Conservation (phyloP, 2,329 filamentous ascomycete species). For the Neocatenulostroma microsporum region DNA sequence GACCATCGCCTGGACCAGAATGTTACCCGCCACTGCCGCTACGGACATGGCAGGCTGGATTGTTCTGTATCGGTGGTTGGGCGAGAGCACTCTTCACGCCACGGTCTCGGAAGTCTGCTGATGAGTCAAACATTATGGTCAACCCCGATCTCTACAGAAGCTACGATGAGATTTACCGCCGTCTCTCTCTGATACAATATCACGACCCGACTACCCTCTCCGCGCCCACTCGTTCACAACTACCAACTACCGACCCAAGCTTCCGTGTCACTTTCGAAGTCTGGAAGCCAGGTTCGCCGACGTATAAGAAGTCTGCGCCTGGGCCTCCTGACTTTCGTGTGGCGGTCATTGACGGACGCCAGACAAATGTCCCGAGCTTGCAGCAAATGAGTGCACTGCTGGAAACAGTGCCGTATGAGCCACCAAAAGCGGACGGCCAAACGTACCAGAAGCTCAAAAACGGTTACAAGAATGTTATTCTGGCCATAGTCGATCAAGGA, state of each 20-base stretch:
- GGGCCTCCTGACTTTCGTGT: constrained; percentile 76
- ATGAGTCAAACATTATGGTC: too few species aligned
- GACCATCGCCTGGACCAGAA: constrained; percentile 14
- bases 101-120: too few species aligned
- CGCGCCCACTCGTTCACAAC: too few species aligned
- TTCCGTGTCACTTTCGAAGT: constrained; percentile 73
- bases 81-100: constrained; percentile 6
- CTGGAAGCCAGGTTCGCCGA: constrained; percentile 60
- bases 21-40: constrained; percentile 18
- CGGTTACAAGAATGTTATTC: constrained; percentile 71
- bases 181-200: constrained; percentile 64
- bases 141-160: constrained; percentile 47
- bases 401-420: constrained; percentile 62
- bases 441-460: constrained; percentile 75
- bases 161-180: constrained; percentile 63
- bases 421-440: constrained; percentile 41
- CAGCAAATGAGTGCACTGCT: constrained; percentile 64
- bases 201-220: constrained; percentile 55
- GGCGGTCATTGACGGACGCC: constrained; percentile 69
- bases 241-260: constrained; percentile 42
- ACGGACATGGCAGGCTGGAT: constrained; percentile 26
- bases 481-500: constrained; percentile 85
- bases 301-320: constrained; percentile 72
- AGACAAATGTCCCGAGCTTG: constrained; percentile 63
- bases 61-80: constrained; percentile 22